Percentiles rank a stretch among this genome's conserved stretches.
These are phyloP conservation scores for Debaryomyces singareniensis DNA, from an alignment of 1,139 yeast genomes.

Conservation along the genomic window DNA sequence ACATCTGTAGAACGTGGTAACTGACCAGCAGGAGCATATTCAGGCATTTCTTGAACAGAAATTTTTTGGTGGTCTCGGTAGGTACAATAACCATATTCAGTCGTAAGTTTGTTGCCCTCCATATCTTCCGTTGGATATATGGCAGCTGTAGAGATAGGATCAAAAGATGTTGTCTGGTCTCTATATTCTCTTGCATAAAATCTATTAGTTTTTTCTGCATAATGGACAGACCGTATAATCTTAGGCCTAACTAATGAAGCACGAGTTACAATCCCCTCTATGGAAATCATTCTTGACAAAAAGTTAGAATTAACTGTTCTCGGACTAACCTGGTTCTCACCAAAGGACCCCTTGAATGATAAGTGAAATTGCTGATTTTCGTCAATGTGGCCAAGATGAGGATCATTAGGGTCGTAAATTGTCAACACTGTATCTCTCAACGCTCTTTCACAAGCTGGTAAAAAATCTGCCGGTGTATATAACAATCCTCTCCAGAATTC, in stretches of 20 bases:
- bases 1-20: conserved; percentile 90
- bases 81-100: conserved; percentile 91
- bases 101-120: conserved; percentile 78
- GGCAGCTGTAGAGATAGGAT: conserved; percentile 78
- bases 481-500: conserved; percentile 76
- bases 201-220: conserved; percentile 75
- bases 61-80: conserved; percentile 92
- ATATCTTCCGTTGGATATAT: conserved; percentile 92
- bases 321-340: conserved; percentile 82
- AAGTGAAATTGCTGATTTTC: conserved; percentile 66
- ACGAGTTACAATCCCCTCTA: conserved; percentile 94
- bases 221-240: conserved; percentile 86
- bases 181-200: conserved; percentile 90
- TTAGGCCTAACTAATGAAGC: conserved; percentile 93
- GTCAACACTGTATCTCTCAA: conserved; percentile 74
- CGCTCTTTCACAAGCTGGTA: conserved; percentile 90
- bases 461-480: conserved; percentile 70
- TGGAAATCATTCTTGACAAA: conserved; percentile 74
- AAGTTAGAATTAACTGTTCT: conserved; percentile 75
- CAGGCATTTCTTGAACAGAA: conserved; percentile 97
- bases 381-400: conserved; percentile 44
- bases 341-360: conserved; percentile 88
- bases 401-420: conserved; percentile 51
- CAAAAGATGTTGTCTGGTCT: conserved; percentile 88
- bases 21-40: conserved; percentile 97